phyloP scores from a whole-genome alignment of 495 filamentous ascomycete species.

The Tetracladium setigerum region DNA sequence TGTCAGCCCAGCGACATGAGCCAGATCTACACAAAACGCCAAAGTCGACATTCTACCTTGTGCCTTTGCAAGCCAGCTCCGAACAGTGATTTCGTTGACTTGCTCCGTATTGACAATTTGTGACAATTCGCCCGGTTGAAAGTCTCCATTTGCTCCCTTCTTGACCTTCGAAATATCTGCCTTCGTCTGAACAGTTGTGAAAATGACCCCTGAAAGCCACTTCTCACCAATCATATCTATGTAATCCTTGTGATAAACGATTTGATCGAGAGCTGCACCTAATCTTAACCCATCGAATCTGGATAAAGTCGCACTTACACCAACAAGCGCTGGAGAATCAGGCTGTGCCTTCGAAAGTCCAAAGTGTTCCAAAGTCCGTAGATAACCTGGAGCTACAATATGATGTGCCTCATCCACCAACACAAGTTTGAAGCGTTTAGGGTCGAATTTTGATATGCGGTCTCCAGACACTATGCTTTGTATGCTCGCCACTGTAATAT shows the following conservation, averaged over 20 bases:
- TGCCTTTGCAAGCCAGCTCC: constrained; percentile 77
- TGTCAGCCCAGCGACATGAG: constrained; percentile 68
- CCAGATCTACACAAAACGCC: constrained; percentile 86
- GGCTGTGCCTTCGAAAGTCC: constrained; percentile 47
- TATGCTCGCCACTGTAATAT: constrained; percentile 92
- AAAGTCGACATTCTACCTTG: constrained; percentile 70
- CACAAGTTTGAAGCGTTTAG: constrained; percentile 73
- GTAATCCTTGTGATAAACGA: constrained; percentile 96
- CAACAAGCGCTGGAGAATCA: constrained; percentile 66
- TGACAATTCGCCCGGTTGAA: constrained; percentile 64
- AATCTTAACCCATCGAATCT: constrained; percentile 82
- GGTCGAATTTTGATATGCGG: constrained; percentile 74
- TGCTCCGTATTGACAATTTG: constrained; percentile 69
- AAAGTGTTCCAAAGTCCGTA: constrained; percentile 66
- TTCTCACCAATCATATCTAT: constrained; percentile 93
- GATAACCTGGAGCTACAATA: constrained; percentile 77
- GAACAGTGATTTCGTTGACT: constrained; percentile 74
- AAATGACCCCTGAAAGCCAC: constrained; percentile 75
- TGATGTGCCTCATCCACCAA: constrained; percentile 98
- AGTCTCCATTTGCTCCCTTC: constrained; percentile 64
- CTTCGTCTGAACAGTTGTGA: constrained; percentile 82
- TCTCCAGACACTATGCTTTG: constrained; percentile 68
- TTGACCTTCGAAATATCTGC: constrained; percentile 67
- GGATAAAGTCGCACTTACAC: constrained; percentile 90
- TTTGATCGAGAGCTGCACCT: constrained; percentile 84